Base-by-base conservation (phyloP, 495 filamentous ascomycete species). In the Tricharina praecox region DNA sequence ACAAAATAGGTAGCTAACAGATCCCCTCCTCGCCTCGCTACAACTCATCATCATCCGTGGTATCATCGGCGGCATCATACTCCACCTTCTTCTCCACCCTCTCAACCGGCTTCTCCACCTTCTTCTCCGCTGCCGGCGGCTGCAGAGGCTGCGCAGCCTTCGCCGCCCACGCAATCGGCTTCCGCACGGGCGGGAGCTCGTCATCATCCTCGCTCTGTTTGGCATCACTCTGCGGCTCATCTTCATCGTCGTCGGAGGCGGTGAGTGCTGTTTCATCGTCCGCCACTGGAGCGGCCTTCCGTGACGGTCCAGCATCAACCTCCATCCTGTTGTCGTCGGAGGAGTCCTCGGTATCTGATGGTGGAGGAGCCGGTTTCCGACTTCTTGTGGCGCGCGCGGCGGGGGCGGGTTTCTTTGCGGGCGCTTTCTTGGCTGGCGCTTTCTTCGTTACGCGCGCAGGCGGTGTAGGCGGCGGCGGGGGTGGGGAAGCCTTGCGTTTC, bases 141-240 rank as follows among this genome's bases (percentile, higher is more conserved):
- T 16, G 20, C 2, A 21, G 15, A 40, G 20, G 2, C 11, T 18
- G 2, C 10, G 15, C 20, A 32, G 28, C 28, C 13, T 9, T 9
- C 1, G 37, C 20, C 37, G 10, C 18, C 37, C 19, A 46, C 18
- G 35, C 46, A 15, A 50, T 53, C 24, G 52, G 43, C 10, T 37
- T 54, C 38, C 56, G 61, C 4, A 56, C 24, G 10, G 57, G 56
- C 2, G 56, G 56, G 3, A 60, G 49, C 23, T 59, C 62, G 18
- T 49, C 53, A 16, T 64, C 62, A 16, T 64, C 60, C 4, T 64
- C 62, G 9, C 57, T 50, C 3, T 45, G 50, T 2, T 59, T 62
- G 9, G 52, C 42, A n/a, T 63, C 60, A 1, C 55, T 59, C 28
- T 50, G 32, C 9, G 33, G 47, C 7, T 41, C 53, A 3, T 8